phyloP scores from a whole-genome alignment of 441 rosid genomes.

The Syzygium malaccense region DNA sequence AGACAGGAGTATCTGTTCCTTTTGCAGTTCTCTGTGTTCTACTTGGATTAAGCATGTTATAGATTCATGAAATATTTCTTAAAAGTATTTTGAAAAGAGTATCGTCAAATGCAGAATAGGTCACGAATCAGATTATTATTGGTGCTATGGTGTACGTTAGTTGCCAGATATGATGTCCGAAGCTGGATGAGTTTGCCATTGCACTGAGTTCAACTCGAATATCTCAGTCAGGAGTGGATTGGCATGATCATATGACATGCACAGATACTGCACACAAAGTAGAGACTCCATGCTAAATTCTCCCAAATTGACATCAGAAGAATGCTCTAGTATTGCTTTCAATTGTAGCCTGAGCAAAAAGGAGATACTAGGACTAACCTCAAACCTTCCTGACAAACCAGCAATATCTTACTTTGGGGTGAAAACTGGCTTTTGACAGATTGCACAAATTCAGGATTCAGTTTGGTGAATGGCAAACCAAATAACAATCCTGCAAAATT shows the following conservation, averaged over 20 bases:
- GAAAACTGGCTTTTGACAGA: conserved; percentile 52
- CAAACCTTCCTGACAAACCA: conserved; percentile 94
- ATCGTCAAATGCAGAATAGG: background rate
- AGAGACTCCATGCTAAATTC: background rate
- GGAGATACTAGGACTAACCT: conserved; percentile 39
- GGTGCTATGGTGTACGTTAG: background rate
- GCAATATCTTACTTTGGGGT: conserved; percentile 57
- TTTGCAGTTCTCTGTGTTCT: background rate
- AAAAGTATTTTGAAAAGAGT: background rate
- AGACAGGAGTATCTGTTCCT: background rate
- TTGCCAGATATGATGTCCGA: background rate
- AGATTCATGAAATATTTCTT: background rate
- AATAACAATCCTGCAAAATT: conserved; percentile 85
- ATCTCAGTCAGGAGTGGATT: background rate
- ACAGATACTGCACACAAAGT: background rate
- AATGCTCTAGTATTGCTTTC: background rate
- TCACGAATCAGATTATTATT: background rate
- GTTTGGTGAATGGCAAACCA: conserved; percentile 78
- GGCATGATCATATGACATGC: background rate
- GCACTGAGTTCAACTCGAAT: background rate
- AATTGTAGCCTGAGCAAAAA: background rate
- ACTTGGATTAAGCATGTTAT: background rate
- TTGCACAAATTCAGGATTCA: conserved; percentile 62
- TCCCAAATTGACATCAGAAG: background rate
- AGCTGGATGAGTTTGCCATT: background rate